Percentiles rank a stretch among this genome's conserved stretches.
phyloP scores from a whole-genome alignment of 2,329 filamentous ascomycete species.

The Metarhizium rileyi region DNA sequence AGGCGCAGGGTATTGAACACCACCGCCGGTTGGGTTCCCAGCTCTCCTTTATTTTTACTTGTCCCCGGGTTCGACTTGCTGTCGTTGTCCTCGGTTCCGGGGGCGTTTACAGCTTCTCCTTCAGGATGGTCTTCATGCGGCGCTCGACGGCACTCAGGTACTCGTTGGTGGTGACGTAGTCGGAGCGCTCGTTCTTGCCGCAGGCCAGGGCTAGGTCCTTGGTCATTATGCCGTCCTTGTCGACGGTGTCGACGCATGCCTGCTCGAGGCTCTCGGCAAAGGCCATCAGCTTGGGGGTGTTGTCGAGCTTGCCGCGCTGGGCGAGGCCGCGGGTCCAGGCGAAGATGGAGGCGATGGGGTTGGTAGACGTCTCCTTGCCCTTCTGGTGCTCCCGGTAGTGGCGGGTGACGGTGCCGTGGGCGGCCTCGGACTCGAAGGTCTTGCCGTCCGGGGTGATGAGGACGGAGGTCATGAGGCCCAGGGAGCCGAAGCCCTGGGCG shows the following conservation, averaged over 20 bases:
- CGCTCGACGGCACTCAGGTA: slow-evolving; percentile 91
- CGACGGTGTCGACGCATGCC: slow-evolving; percentile 89
- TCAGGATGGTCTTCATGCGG: slow-evolving; percentile 70
- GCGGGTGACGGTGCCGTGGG: slow-evolving; percentile 94
- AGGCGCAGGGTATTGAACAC: not conserved
- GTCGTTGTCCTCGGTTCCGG: not conserved
- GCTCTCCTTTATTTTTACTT: not conserved
- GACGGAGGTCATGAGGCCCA: slow-evolving; percentile 97
- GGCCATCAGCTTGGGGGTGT: slow-evolving; percentile 80
- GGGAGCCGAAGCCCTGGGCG: slow-evolving; percentile 93
- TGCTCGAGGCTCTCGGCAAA: slow-evolving; percentile 89
- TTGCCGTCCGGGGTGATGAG: slow-evolving; percentile 94
- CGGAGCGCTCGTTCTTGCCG: slow-evolving; percentile 72
- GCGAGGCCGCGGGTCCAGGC: slow-evolving; percentile 93
- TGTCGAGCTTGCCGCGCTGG: slow-evolving; percentile 87
- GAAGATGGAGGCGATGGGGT: slow-evolving; percentile 98
- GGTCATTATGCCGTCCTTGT: slow-evolving; percentile 94
- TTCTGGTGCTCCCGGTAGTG: slow-evolving; percentile 99
- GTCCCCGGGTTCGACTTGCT: not conserved
- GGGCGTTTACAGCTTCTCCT: slow-evolving; percentile 59
- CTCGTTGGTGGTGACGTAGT: slow-evolving; percentile 86
- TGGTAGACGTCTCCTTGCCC: slow-evolving; percentile 92
- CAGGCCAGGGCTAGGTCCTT: slow-evolving; percentile 96
- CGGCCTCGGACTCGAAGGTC: slow-evolving; percentile 95
- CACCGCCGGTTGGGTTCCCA: not conserved